Conservation (phyloP, 768 basidiomycete species). For the Mycena haematopus region DNA sequence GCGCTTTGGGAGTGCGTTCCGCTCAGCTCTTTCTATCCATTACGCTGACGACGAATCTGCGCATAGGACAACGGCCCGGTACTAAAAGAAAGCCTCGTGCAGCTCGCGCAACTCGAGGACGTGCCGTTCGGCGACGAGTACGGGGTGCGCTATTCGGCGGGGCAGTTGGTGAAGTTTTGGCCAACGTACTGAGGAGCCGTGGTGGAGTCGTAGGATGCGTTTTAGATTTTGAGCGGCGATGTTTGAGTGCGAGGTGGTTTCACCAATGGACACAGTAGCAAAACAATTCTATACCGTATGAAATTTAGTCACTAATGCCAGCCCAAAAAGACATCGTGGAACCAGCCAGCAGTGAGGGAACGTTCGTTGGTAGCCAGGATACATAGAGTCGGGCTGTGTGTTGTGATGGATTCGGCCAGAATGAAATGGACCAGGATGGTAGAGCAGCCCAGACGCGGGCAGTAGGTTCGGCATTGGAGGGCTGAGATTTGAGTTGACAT, state of each 20-base stretch:
- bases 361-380: too few relatives aligned
- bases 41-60: neutral
- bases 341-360: too few relatives aligned
- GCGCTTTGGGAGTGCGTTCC: conserved; percentile 10
- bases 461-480: too few relatives aligned
- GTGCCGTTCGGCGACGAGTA: conserved; percentile 29
- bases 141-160: conserved; percentile 8
- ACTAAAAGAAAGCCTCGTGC: conserved; percentile 17
- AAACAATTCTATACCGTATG: too few relatives aligned
- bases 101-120: conserved; percentile 22
- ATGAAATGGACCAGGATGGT: too few relatives aligned
- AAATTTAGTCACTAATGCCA: too few relatives aligned
- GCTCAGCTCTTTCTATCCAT: neutral
- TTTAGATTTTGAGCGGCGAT: neutral
- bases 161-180: conserved; percentile 17
- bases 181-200: neutral
- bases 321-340: too few relatives aligned
- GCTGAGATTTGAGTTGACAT: too few relatives aligned
- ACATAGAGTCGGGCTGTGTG: too few relatives aligned
- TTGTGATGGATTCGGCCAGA: too few relatives aligned
- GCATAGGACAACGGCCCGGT: conserved; percentile 11
- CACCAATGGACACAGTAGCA: too few relatives aligned
- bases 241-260: neutral
- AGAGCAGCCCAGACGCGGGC: too few relatives aligned
- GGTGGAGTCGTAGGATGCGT: neutral